Evolutionary conservation across 805 yeast species (phyloP).

Genomic region (Metschnikowia shivogae): DNA sequence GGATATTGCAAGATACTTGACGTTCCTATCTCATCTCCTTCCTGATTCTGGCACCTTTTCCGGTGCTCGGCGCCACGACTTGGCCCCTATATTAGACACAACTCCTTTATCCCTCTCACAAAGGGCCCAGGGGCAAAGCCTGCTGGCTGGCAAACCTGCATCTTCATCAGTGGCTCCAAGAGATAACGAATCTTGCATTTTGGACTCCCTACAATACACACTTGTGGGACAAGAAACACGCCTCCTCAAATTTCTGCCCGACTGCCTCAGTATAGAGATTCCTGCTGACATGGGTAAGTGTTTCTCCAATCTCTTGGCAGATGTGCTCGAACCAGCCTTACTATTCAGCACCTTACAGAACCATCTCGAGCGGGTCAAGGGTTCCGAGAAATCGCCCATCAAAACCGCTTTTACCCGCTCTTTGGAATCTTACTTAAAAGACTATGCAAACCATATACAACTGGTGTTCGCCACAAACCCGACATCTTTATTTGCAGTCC

Average conservation of each 20-base stretch:
- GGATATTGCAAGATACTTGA: slow-evolving; percentile 33
- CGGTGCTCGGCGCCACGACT: not conserved
- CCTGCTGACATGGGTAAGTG: slow-evolving; percentile 56
- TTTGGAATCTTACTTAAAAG: slow-evolving; percentile 35
- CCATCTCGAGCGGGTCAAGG: slow-evolving; percentile 25
- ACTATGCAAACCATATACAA: slow-evolving; percentile 37
- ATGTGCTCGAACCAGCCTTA: slow-evolving; percentile 68
- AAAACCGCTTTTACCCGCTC: slow-evolving; percentile 57
- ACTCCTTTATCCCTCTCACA: not conserved
- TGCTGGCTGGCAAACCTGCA: not conserved
- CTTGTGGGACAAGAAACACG: slow-evolving; percentile 61
- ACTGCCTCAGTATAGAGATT: slow-evolving; percentile 31
- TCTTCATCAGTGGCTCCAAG: not conserved
- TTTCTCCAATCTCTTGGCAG: slow-evolving; percentile 50
- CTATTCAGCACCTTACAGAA: slow-evolving; percentile 48
- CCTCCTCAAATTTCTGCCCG: slow-evolving; percentile 43
- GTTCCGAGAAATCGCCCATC: slow-evolving; percentile 44
- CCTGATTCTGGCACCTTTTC: slow-evolving; percentile 3
- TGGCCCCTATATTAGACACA: not conserved
- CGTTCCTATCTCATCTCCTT: slow-evolving; percentile 22
- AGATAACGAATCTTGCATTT: slow-evolving; percentile 27
- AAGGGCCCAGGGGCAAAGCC: not conserved
- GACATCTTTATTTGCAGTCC: slow-evolving; percentile 32
- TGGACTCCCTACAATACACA: slow-evolving; percentile 48
- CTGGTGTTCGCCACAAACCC: slow-evolving; percentile 26